Base-by-base conservation (phyloP, 1,284 basidiomycete species). In the Testicularia cyperi region DNA sequence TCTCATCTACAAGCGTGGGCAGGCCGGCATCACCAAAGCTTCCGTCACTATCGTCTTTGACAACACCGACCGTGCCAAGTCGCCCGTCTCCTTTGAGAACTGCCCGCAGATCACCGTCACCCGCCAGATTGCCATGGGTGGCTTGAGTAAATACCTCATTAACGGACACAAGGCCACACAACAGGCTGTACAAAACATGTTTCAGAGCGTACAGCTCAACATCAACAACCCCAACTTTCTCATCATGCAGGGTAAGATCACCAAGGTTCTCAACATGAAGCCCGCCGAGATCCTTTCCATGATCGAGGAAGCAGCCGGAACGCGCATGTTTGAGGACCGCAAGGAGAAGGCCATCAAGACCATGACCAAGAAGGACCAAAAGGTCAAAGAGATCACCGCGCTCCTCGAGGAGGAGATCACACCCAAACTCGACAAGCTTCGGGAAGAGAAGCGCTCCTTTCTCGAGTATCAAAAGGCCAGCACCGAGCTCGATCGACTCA, bases 151-250 rank as follows among this genome's bases (percentile, higher is more conserved):
- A 72, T 98, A 96, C 78, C 84, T 99, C 10, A 80, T 98, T 45
- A 98, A 97, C 72, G 95, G 95, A 0, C 95, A 97, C 81, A 95
- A 94, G 74, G 83, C 91, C 3, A 86, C 87, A 6, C 90, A 96
- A 63, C 85, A 90, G 56, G 82, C 82, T 0, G 85, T 99, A 2
- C 94, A 96, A 71, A 90, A 87, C 37, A 82, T 98, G 28, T 98
- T 99, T 74, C 95, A 98, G 77, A 88, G 89, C 27, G 92, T 98
- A 0, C 92, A 97, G 78, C 85, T 99, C 68, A 98, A 98, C 78
- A 98, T 99, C 83, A 99, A 98, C 80, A 98, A 97, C 78, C 95
- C 95, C 34, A 98, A 98, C 77, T 98, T 98, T 80, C 83, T 99
- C 55, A 98, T 98, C 78, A 98, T 98, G 92, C 95, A 99, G 79